Evolutionary conservation across 2,329 filamentous ascomycete species (phyloP).

Genomic region (Botryotinia convoluta): DNA sequence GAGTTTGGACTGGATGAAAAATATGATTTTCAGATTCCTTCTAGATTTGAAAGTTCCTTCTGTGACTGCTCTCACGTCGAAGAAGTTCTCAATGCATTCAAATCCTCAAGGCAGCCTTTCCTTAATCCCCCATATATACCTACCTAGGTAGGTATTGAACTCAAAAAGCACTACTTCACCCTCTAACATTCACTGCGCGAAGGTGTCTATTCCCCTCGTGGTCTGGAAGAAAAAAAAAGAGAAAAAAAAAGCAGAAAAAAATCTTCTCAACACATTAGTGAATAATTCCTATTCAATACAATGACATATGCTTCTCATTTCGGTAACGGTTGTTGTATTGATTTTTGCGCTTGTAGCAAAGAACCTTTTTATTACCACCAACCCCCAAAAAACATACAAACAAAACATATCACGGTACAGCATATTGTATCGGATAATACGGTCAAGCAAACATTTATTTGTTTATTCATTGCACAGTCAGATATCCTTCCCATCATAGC

Average conservation of each 20-base stretch:
- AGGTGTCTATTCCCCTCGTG: neutral
- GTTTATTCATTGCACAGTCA: neutral
- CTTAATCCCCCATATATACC: neutral
- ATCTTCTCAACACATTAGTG: neutral
- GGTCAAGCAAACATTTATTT: no score
- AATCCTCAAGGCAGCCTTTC: neutral
- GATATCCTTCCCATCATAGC: neutral
- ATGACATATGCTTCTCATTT: neutral
- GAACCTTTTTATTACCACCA: neutral
- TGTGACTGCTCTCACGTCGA: neutral
- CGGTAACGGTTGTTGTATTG: neutral
- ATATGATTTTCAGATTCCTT: rapidly evolving
- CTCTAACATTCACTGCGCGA: neutral
- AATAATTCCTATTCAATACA: neutral
- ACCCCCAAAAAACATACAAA: no score
- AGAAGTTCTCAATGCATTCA: neutral
- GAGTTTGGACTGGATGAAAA: neutral
- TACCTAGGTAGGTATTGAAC: no score
- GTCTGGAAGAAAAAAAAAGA: neutral
- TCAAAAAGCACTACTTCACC: neutral
- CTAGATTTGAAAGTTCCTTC: neutral
- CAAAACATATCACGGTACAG: neutral
- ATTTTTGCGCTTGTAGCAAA: neutral
- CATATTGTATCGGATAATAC: neutral
- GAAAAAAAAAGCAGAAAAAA: no score